Percentiles rank a stretch among this genome's conserved stretches.
Conservation (phyloP, 306 rosid genomes). For the Glycine tomentella region DNA sequence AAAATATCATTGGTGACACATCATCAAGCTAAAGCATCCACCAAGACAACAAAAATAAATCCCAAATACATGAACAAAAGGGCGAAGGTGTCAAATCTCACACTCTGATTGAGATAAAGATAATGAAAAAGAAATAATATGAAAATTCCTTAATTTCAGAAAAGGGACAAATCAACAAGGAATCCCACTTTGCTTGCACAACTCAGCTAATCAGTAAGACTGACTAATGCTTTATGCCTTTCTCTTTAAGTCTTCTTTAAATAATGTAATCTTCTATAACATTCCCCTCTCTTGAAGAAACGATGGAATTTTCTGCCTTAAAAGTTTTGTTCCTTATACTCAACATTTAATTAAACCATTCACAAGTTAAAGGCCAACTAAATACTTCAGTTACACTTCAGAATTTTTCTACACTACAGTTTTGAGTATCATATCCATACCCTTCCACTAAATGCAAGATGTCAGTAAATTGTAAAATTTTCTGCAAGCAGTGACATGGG, state of each 20-base stretch:
- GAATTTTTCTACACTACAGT: slow-evolving; percentile 12
- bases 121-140: slow-evolving; percentile 37
- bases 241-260: slow-evolving; percentile 33
- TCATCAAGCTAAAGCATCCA: slow-evolving; percentile 42
- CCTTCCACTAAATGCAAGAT: slow-evolving; percentile 9
- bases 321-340: slow-evolving; percentile 12
- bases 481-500: not conserved
- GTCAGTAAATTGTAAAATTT: not conserved
- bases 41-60: slow-evolving; percentile 7
- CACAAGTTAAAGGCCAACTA: slow-evolving; percentile 15
- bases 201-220: slow-evolving; percentile 44
- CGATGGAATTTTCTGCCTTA: slow-evolving; percentile 16
- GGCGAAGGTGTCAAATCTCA: slow-evolving; percentile 43
- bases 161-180: slow-evolving; percentile 47
- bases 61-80: slow-evolving; percentile 9
- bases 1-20: slow-evolving; percentile 6
- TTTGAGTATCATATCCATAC: not conserved
- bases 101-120: slow-evolving; percentile 47
- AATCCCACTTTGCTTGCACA: slow-evolving; percentile 49
- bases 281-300: slow-evolving; percentile 51
- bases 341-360: slow-evolving; percentile 33
- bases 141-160: slow-evolving; percentile 50
- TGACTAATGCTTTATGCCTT: slow-evolving; percentile 49
- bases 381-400: not conserved
- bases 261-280: slow-evolving; percentile 42